phyloP scores from a whole-genome alignment of 169 alveolate species.

The Besnoitia besnoiti region DNA sequence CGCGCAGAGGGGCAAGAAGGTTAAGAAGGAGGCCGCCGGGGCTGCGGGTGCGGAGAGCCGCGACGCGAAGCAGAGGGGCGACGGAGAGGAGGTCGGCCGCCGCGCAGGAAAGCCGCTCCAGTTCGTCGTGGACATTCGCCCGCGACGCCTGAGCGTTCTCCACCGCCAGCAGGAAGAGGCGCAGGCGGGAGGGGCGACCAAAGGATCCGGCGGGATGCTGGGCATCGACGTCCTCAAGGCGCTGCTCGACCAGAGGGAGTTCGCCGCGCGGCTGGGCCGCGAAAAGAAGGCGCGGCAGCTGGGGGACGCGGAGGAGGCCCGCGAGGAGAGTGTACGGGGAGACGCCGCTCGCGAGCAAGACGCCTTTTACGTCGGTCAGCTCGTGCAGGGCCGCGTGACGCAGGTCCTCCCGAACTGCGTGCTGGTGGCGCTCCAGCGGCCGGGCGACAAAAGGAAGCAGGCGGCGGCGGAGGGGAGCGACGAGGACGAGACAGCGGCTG shows the following conservation, averaged over 20 bases:
- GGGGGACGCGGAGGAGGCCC: not conserved
- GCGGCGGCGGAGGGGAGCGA: not conserved
- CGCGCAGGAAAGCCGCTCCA: not conserved
- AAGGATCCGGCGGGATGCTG: not conserved
- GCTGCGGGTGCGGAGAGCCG: not conserved
- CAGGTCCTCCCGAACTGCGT: slow-evolving; percentile 24
- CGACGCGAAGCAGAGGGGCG: not conserved
- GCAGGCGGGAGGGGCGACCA: not conserved
- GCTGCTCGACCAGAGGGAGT: slow-evolving; percentile 2
- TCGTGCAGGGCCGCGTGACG: slow-evolving; percentile 23
- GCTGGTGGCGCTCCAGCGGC: not conserved
- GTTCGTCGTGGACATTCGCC: slow-evolving; percentile 29
- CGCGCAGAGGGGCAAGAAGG: not conserved
- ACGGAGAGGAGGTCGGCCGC: not conserved
- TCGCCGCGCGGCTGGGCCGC: not conserved
- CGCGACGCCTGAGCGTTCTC: slow-evolving; percentile 9
- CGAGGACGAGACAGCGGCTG: not conserved
- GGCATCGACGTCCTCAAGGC: not conserved
- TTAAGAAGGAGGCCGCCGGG: not conserved
- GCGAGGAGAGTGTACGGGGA: not conserved
- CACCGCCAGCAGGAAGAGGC: not conserved
- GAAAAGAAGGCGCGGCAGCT: not conserved
- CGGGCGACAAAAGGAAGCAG: not conserved
- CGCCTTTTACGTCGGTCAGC: not conserved
- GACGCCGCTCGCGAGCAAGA: too few species aligned